Evolutionary conservation across 2,329 filamentous ascomycete genomes (phyloP).

Genomic region (Tolypocladium paradoxum): DNA sequence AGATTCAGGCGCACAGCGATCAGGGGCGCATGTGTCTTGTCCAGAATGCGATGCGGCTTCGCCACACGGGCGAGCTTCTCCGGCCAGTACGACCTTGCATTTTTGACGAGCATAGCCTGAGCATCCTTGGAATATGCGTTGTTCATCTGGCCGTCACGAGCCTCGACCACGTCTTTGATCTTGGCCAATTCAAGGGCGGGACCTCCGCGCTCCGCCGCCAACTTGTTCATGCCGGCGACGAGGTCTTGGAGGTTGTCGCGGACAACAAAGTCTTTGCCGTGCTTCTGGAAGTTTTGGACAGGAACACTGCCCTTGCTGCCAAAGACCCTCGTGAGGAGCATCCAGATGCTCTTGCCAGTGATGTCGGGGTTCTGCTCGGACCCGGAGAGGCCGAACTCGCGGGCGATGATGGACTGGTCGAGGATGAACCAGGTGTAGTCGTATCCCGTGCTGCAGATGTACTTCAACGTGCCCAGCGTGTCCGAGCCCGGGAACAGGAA

Average conservation of each 20-base stretch:
- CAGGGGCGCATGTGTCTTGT: conserved; percentile 44
- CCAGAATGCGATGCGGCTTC: conserved; percentile 40
- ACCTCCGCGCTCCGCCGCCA: conserved; percentile 34
- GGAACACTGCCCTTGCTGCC: conserved; percentile 39
- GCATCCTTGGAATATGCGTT: conserved; percentile 49
- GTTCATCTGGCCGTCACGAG: conserved; percentile 43
- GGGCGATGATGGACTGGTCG: conserved; percentile 46
- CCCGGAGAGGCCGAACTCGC: conserved; percentile 50
- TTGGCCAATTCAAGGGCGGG: conserved; percentile 33
- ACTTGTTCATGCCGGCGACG: conserved; percentile 47
- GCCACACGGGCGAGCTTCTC: conserved; percentile 41
- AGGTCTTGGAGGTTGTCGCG: conserved; percentile 44
- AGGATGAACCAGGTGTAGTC: conserved; percentile 56
- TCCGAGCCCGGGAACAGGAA: conserved; percentile 47
- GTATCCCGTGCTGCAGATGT: conserved; percentile 50
- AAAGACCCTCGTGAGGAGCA: conserved; percentile 39
- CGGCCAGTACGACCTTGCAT: conserved; percentile 43
- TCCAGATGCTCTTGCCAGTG: conserved; percentile 44
- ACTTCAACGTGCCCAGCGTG: conserved; percentile 44
- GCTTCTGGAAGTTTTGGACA: conserved; percentile 47
- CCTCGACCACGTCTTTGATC: conserved; percentile 36
- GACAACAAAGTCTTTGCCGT: conserved; percentile 50
- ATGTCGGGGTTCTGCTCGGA: conserved; percentile 54
- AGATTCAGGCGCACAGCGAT: conserved; percentile 52
- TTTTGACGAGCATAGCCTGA: conserved; percentile 51